Base-by-base conservation (phyloP, 2,329 filamentous ascomycete species). In the Ophioceras dolichostomum region DNA sequence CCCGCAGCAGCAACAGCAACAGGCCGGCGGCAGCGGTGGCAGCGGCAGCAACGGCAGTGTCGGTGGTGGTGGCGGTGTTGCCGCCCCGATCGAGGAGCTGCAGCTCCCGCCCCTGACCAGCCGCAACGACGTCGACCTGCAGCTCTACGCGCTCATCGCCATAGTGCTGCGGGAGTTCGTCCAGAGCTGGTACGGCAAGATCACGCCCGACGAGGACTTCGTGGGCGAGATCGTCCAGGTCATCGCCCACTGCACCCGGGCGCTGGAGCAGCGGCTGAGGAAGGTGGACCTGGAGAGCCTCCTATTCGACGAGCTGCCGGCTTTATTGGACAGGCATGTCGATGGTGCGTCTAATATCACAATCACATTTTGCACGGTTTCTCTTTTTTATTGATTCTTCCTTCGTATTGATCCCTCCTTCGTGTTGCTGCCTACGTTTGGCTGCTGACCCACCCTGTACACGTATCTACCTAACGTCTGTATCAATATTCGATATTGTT, bases 111-210 rank as follows among this genome's bases (percentile, higher is more conserved):
- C 88, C 28, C 68, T 98, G 51, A 96, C 89, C 34, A 94, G 87
- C 63, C 87, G 86, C 36, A 94, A 94, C 57, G 86, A 93, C 48
- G 76, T 96, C 41, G 91, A 98, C 57, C 64, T 93, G 39, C 83
- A 98, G 60, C 71, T 98, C 4, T 98, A 96, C 55, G 89, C 85
- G 20, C 73, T 96, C 42, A 78, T 98, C 42, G 83, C 91, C 37
- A 82, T 96, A 41, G 77, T 96, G 43, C 68, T 95, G 49, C 79
- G 83, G 51, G 87, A 95, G 45, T 94, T 87, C 55, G 83, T 98
- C 27, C 80, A 91, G 56, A 78, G 76, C 22, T 98, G 91, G 91
- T 98, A 98, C 64, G 70, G 68, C 45, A 89, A 81, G 57, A 91
- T 98, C 56, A 95, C 89, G 2, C 76, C 86, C 4, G 89, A 98